Percentiles rank a stretch among this genome's conserved stretches.
Evolutionary conservation across 768 basidiomycete genomes (phyloP).

Genomic region (Tricholoma terreum): DNA sequence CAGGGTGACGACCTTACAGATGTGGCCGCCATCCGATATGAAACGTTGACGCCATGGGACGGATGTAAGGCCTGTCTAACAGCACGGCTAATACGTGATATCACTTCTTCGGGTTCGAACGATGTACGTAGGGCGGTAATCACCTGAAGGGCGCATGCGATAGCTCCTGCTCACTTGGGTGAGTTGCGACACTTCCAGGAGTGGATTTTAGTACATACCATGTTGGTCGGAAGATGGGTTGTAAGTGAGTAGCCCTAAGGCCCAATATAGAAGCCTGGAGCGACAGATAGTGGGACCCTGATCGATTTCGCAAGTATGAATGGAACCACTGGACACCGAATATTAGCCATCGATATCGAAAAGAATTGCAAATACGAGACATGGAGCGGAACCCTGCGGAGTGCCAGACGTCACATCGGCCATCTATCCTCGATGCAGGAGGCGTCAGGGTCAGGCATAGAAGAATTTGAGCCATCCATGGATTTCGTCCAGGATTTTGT

Average conservation of each 20-base stretch:
- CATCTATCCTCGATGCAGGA: neutral
- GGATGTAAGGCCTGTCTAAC: neutral
- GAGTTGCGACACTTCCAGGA: no score
- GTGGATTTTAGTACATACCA: no score
- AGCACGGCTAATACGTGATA: neutral
- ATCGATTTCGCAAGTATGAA: neutral
- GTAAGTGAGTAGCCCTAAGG: neutral
- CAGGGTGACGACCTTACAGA: neutral
- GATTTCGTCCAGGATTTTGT: neutral
- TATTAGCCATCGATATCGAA: neutral
- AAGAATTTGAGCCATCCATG: neutral
- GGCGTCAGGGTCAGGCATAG: neutral
- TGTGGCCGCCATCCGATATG: neutral
- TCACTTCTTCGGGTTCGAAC: neutral
- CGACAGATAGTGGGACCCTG: constrained; percentile 2
- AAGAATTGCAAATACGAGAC: neutral
- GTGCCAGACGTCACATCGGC: neutral
- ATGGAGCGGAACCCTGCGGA: neutral
- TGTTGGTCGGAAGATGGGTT: neutral
- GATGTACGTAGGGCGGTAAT: neutral
- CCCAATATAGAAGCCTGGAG: neutral
- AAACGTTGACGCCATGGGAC: neutral
- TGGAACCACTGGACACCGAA: neutral
- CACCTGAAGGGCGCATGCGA: neutral
- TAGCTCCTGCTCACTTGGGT: neutral